Evolutionary conservation across 208 protist species (phyloP), one percentile per base, ranked within the genome.

Genomic region (Sergeia podlipaevii): DNA sequence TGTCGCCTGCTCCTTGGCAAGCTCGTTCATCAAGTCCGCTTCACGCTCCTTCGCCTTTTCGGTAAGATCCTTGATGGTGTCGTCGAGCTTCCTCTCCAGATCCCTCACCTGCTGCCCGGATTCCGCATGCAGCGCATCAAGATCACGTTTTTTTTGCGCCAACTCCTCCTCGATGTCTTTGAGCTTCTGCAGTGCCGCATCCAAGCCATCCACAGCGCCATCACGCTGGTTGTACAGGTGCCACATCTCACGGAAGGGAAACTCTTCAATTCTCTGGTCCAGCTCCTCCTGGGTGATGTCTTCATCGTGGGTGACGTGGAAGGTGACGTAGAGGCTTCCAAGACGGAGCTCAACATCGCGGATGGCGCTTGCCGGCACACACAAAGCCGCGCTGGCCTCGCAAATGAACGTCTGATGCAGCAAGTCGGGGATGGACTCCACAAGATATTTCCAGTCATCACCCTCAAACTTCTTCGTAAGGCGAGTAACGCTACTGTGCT

Each of bases 271-370:
- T 32, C 78, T 74, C 21, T 66, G 70, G 43, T 80, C 70, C 54
- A 92, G 73, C 52, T 92, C 85, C 51, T 74, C 70, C 55, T 88
- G 62, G 18, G 56, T 67, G 44, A 87, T 68, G 53, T 89, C 76
- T 28, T 82, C 77, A 41, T 87, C 85, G 55, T 92, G 85, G 13
- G 77, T 81, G 2, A 92, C 85, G 37, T 86, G 80, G 47, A 92
- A 87, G 10, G 80, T 88, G 15, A 89, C 85, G 61, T 92, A 84
- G 18, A 92, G 63, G 37, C 85, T 92, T n/a, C 85, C 85, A 24
- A 92, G 80, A 34, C 78, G 70, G 37, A 92, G 70, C 37, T 80
- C 61, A 3, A 83, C 64, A 26, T 66, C 45, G 1, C 41, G 57
- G 46, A 92, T 81, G 27, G 70, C 63, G 8, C 74, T 61, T 43